phyloP scores from a whole-genome alignment of 352 stramenopile genomes.

The Blastocystis sp. region DNA sequence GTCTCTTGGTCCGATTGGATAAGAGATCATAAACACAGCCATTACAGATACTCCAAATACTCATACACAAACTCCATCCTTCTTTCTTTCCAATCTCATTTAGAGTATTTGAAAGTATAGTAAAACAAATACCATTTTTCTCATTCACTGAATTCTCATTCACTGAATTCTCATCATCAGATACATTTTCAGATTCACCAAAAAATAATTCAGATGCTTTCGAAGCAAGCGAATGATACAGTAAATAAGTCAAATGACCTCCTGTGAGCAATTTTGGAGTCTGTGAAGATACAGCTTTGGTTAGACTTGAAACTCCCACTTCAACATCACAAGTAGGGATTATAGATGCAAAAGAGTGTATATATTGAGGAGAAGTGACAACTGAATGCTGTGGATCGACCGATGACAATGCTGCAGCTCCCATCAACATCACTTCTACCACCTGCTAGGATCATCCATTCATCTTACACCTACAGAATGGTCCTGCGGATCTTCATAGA shows the following conservation, averaged over 20 bases:
- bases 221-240: neutral
- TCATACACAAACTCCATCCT: neutral
- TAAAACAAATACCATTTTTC: neutral
- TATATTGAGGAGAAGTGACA: neutral
- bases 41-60: neutral
- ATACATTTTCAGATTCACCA: neutral
- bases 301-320: neutral
- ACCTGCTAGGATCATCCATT: neutral
- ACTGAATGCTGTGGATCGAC: neutral
- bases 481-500: conserved; percentile 7
- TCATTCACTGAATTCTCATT: too few species aligned
- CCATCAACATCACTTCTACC: neutral
- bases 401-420: neutral
- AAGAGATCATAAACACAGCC: conserved; percentile 6
- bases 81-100: neutral
- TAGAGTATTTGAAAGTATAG: neutral
- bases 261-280: neutral
- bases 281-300: neutral
- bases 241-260: neutral
- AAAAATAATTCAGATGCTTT: neutral
- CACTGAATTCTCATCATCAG: neutral
- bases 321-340: neutral
- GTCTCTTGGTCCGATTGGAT: neutral
- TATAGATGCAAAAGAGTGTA: neutral
- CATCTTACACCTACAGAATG: neutral